Evolutionary conservation across 352 stramenopile species (phyloP), one percentile per base, ranked within the genome.

Genomic region (Pythium sp.): DNA sequence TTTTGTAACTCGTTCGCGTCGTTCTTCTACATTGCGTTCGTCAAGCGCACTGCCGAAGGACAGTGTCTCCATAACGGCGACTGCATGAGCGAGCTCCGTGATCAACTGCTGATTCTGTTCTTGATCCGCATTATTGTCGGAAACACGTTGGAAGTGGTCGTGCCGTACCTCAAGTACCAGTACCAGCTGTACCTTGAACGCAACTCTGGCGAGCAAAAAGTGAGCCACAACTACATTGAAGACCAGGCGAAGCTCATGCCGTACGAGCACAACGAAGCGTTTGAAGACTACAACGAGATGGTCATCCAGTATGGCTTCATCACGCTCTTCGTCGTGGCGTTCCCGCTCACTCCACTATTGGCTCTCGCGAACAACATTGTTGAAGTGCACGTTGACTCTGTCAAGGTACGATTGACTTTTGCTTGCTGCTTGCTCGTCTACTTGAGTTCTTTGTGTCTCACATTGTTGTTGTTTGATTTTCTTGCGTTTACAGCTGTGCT

Each of bases 1-100:
- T 99, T 99, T 70, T 97, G 97, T 69, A 98, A 98, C 84, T 98
- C 97, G 65, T 98, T 98, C 65, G 92, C 94, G n/a, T 98, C 93
- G 26, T 93, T 98, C 47, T 98, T 98, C 73, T 99, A 99, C 80
- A 98, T 95, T 30, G 87, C 82, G 18, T 95, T 94, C 59, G 32
- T 93, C 6, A 93, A 93, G 72, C 59, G 65, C 8, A 34, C 47
- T 4, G 68, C 74, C 0, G 81, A 93, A 59, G 63, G 91, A 55
- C 81, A 84, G n/a, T 98, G 97, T 43, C 73, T 98, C 61, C 73
- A 82, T 24, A 76, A 55, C 4, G 72, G 91, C 49, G 80, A 91
- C 53, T 93, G 85, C 32, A 87, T 98, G 77, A 64, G 89, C n/a
- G 87, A 97, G 54, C 82, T 99, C 30, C 88, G 86, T 3, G 88